Percentiles rank a stretch among this genome's conserved stretches.
These are phyloP conservation scores for Luffa aegyptiaca DNA, from an alignment of 306 rosid genomes.

Conservation along the genomic window DNA sequence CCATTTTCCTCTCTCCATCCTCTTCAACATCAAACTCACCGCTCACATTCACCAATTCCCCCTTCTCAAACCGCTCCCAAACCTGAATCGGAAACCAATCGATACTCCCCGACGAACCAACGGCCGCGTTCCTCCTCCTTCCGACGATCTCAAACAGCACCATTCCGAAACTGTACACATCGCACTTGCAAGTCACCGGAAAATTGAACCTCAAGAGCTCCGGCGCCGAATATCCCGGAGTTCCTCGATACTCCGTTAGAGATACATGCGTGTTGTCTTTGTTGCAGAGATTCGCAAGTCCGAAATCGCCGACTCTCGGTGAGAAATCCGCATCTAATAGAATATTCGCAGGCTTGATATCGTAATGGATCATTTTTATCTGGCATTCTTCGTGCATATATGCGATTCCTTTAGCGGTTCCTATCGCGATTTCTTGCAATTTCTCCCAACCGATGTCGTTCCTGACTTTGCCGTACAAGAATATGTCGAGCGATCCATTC, in stretches of 20 bases:
- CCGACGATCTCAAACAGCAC: constrained; percentile 39
- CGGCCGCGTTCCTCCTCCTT: constrained; percentile 27
- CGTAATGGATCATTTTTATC: constrained; percentile 43
- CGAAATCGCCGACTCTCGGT: constrained; percentile 45
- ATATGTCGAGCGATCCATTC: constrained; percentile 42
- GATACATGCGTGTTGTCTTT: constrained; percentile 30
- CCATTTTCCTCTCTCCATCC: constrained; percentile 14
- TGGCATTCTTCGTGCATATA: constrained; percentile 40
- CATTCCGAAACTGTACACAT: constrained; percentile 51
- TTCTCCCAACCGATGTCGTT: constrained; percentile 23
- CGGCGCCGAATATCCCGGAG: constrained; percentile 48
- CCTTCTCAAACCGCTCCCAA: constrained; percentile 25
- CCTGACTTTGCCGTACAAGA: constrained; percentile 15
- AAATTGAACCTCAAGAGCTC: constrained; percentile 35
- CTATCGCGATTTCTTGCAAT: constrained; percentile 36
- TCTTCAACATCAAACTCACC: constrained; percentile 19
- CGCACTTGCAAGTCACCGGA: constrained; percentile 36
- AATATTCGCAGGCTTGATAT: constrained; percentile 46
- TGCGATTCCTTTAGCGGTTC: constrained; percentile 37
- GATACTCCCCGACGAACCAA: constrained; percentile 10
- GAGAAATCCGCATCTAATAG: constrained; percentile 26
- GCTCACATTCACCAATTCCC: constrained; percentile 8
- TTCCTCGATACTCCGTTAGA: constrained; percentile 37
- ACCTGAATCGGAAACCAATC: constrained; percentile 44
- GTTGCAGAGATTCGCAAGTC: constrained; percentile 36